A percentile compares a stretch with the other conserved stretches of the same genome.
phyloP scores from a whole-genome alignment of 2,329 filamentous ascomycete genomes.

The Graphilbum ipis-grandicollis region DNA sequence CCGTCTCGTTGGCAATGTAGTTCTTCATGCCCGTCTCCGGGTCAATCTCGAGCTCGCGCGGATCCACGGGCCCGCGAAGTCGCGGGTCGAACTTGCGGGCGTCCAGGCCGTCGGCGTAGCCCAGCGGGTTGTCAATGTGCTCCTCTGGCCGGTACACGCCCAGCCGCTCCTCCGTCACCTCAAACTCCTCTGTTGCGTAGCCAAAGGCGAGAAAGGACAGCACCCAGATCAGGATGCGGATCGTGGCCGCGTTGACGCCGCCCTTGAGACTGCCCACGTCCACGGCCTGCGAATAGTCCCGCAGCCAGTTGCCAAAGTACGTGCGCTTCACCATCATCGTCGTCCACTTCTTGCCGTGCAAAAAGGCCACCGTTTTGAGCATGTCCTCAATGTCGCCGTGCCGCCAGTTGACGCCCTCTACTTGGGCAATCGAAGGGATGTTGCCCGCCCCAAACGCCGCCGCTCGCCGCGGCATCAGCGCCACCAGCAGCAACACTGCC shows the following conservation, averaged over 20 bases:
- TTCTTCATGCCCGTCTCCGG: conserved; percentile 89
- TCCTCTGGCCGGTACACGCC: conserved; percentile 67
- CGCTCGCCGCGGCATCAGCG: conserved; percentile 37
- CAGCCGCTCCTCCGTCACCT: conserved; percentile 64
- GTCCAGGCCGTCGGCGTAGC: conserved; percentile 74
- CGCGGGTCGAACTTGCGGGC: conserved; percentile 68
- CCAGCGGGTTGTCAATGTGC: conserved; percentile 62
- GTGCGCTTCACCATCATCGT: conserved; percentile 60
- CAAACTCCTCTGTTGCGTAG: conserved; percentile 74
- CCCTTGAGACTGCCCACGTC: conserved; percentile 61
- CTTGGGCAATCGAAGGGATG: conserved; percentile 47
- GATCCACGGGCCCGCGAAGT: conserved; percentile 61
- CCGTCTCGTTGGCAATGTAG: conserved; percentile 85
- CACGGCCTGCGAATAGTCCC: conserved; percentile 72
- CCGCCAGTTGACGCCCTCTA: conserved; percentile 53
- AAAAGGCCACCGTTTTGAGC: conserved; percentile 58
- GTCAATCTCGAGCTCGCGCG: conserved; percentile 57
- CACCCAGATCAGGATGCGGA: conserved; percentile 64
- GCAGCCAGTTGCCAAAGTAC: conserved; percentile 77
- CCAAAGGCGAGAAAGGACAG: conserved; percentile 69
- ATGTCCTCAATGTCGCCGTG: conserved; percentile 71
- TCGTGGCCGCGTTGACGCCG: conserved; percentile 59
- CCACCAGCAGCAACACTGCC: conserved; percentile 31
- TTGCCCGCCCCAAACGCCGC: conserved; percentile 53
- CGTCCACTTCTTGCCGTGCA: conserved; percentile 73